Evolutionary conservation across 495 filamentous ascomycete species (phyloP), one percentile per base, ranked within the genome.

Genomic region (Opeltia flavorubescens): DNA sequence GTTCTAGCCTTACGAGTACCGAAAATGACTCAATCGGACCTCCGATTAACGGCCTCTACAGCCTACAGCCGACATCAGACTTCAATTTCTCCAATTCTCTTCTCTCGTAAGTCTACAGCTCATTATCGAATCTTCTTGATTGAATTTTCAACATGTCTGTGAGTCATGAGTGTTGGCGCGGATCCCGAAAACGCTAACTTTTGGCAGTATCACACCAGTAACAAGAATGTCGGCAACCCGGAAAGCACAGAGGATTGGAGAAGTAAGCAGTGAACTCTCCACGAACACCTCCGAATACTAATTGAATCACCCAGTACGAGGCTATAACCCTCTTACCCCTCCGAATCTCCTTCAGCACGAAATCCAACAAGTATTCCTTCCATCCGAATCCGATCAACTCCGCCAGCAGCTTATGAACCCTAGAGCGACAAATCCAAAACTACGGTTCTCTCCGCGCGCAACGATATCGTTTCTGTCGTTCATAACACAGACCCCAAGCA

Each of bases 331-430:
- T 51, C 70, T 96, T 43, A 95, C 83, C 24, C 82, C 93, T 4
- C 93, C 93, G 34, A 83, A 94, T 57, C 81, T 96, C 39, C 85
- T 99, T 49, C 91, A 96, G 65, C 83, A 88, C 71, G 89, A 99
- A 64, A 89, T 96, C 27, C 34, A 48, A 31, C 53, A 55, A 48
- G 50, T 55, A 44, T 6, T 31, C 20, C 7, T 43, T 23, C 35
- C 21, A 12, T 26, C 4, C 33, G 25, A 27, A 2, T 13, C 0
- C 20, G 1, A 9, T 12, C 0, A 29, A 27, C 3, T 17, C 23
- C 4, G 12, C 3, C 18, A 12, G 17, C 28, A 7, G 26, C 47
- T 54, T 29, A 54, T 36, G 1, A 24, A 39, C 30, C 35, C 8
- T 47, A 77, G 75, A 63, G 68, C 38, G 52, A 52, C 0, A 62